Evolutionary conservation across 2,329 filamentous ascomycete genomes (phyloP).

Genomic region (Epichloe bromicola): DNA sequence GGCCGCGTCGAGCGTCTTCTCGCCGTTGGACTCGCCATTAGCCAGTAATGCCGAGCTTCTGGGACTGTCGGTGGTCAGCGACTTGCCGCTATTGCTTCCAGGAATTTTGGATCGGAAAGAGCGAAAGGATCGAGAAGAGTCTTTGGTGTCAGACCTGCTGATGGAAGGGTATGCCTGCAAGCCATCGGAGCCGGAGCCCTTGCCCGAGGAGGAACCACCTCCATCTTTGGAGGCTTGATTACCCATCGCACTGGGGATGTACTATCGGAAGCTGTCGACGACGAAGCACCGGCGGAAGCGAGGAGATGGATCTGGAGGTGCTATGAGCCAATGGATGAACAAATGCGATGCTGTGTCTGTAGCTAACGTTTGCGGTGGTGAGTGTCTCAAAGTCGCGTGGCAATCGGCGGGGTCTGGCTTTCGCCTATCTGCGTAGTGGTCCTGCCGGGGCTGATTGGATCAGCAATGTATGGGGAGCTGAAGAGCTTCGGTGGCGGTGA

Average conservation of each 20-base stretch:
- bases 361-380: constrained; percentile 5
- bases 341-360: background rate
- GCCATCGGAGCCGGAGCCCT: constrained; percentile 33
- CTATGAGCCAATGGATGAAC: background rate
- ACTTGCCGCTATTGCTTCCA: constrained; percentile 38
- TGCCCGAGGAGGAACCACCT: constrained; percentile 31
- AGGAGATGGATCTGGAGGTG: constrained; percentile 5
- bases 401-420: constrained; percentile 11
- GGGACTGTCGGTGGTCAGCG: constrained; percentile 60
- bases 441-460: background rate
- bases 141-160: constrained; percentile 82
- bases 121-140: constrained; percentile 77
- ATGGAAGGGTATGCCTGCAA: constrained; percentile 86
- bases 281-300: constrained; percentile 6
- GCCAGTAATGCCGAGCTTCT: constrained; percentile 58
- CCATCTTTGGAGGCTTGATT: constrained; percentile 58
- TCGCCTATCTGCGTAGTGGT: background rate
- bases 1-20: constrained; percentile 55
- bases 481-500: background rate
- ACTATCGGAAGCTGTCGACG: background rate
- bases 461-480: background rate
- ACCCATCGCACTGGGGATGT: constrained; percentile 42
- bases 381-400: constrained; percentile 18
- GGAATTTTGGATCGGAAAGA: constrained; percentile 84
- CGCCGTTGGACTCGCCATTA: constrained; percentile 41